phyloP scores from a whole-genome alignment of 306 rosid species.

The Quercus alba region DNA sequence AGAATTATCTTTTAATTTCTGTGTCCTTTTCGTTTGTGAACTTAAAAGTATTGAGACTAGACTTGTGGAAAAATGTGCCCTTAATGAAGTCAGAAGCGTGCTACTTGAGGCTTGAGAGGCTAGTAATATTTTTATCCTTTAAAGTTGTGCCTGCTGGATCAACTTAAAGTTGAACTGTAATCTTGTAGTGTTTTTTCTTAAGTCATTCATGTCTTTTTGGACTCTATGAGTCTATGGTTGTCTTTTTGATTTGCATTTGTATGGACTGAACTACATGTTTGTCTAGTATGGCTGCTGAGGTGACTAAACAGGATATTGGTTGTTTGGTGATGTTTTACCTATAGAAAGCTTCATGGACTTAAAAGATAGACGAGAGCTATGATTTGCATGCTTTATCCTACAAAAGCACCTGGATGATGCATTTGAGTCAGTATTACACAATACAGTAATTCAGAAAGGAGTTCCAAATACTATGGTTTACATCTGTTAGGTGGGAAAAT shows the following conservation, averaged over 20 bases:
- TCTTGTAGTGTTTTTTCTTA: background rate
- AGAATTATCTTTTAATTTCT: background rate
- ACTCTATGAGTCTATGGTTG: too few species aligned
- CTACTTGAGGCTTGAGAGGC: background rate
- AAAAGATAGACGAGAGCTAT: background rate
- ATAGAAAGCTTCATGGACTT: background rate
- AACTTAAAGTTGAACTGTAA: background rate
- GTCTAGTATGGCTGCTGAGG: background rate
- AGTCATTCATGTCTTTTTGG: background rate
- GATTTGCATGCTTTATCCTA: background rate
- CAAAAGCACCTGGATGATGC: background rate
- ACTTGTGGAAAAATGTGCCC: too few species aligned
- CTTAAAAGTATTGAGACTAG: background rate
- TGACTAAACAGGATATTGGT: background rate
- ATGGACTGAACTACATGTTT: too few species aligned
- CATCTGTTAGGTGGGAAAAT: background rate
- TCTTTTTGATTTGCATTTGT: too few species aligned
- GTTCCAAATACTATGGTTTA: background rate
- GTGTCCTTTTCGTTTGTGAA: background rate
- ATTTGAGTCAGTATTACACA: background rate
- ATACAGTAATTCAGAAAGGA: background rate
- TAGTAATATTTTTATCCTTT: background rate
- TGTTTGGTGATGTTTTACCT: background rate
- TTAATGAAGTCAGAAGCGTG: background rate
- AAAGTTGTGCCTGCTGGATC: background rate